These are phyloP conservation scores for Pleurotus platypus DNA, from an alignment of 768 basidiomycete species.

Conservation along the genomic window DNA sequence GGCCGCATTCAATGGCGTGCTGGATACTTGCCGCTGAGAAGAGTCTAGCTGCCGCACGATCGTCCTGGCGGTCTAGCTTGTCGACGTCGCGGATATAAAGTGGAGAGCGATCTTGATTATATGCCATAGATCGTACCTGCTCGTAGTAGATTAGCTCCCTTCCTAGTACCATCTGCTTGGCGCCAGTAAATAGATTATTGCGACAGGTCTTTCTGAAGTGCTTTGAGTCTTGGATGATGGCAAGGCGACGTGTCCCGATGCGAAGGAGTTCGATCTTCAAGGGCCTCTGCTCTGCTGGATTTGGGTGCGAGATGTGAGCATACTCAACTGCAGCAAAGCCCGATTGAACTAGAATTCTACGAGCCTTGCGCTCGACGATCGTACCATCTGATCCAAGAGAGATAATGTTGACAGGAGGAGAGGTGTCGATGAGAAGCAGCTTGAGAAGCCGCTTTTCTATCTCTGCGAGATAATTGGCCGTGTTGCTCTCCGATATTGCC, in stretches of 20 bases:
- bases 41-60: slow-evolving; percentile 33
- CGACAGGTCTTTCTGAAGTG: slow-evolving; percentile 24
- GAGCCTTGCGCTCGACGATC: neutral
- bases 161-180: slow-evolving; percentile 21
- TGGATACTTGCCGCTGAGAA: slow-evolving; percentile 26
- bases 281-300: neutral
- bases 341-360: neutral
- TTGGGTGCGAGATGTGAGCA: neutral
- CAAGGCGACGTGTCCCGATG: slow-evolving; percentile 15
- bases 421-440: neutral
- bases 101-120: slow-evolving; percentile 12
- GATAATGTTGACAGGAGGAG: neutral
- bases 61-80: slow-evolving; percentile 24
- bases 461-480: neutral
- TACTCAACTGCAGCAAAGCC: neutral
- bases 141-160: slow-evolving; percentile 15
- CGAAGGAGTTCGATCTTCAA: slow-evolving; percentile 11
- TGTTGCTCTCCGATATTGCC: neutral
- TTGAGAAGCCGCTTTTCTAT: neutral
- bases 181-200: slow-evolving; percentile 22
- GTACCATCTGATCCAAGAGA: slow-evolving; percentile 10
- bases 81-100: slow-evolving; percentile 26
- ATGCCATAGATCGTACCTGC: slow-evolving; percentile 17
- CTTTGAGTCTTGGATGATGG: slow-evolving; percentile 28
- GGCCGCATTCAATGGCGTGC: slow-evolving; percentile 7